A percentile compares a stretch with the other conserved stretches of the same genome.
Evolutionary conservation across 1,284 basidiomycete genomes (phyloP).

Genomic region (Flammula alnicola): DNA sequence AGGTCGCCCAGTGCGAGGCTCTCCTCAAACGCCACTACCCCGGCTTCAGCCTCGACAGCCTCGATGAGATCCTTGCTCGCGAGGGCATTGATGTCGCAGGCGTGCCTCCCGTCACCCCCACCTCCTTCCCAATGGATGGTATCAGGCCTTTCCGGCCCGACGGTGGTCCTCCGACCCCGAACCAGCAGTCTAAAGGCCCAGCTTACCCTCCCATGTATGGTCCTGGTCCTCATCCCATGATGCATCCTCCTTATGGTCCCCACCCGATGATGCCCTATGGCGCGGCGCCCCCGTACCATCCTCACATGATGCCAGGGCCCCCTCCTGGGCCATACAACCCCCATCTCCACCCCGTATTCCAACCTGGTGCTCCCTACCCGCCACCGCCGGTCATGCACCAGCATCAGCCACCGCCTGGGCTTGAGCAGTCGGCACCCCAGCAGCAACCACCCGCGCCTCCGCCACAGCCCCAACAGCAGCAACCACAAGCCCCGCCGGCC

Average conservation of each 20-base stretch:
- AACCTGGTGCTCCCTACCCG: slow-evolving; percentile 38
- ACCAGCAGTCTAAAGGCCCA: slow-evolving; percentile 38
- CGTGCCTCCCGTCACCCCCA: slow-evolving; percentile 31
- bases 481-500: slow-evolving; percentile 19
- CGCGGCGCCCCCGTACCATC: slow-evolving; percentile 28
- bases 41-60: slow-evolving; percentile 63
- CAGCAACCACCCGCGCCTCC: slow-evolving; percentile 26
- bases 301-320: slow-evolving; percentile 51
- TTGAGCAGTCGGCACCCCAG: slow-evolving; percentile 32
- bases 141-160: slow-evolving; percentile 35
- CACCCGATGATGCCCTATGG: slow-evolving; percentile 30
- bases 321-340: slow-evolving; percentile 48
- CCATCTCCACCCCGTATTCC: slow-evolving; percentile 53
- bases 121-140: slow-evolving; percentile 44
- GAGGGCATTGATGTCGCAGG: slow-evolving; percentile 65
- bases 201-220: slow-evolving; percentile 46
- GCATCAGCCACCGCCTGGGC: slow-evolving; percentile 32
- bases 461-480: slow-evolving; percentile 24
- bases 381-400: slow-evolving; percentile 34
- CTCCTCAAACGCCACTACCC: slow-evolving; percentile 74
- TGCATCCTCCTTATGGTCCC: slow-evolving; percentile 32
- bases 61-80: slow-evolving; percentile 65
- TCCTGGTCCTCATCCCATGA: slow-evolving; percentile 39
- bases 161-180: slow-evolving; percentile 35
- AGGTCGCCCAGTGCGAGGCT: slow-evolving; percentile 73